These are phyloP conservation scores for Scutellaria baicalensis DNA, from an alignment of 257 asterid genomes.

Conservation along the genomic window DNA sequence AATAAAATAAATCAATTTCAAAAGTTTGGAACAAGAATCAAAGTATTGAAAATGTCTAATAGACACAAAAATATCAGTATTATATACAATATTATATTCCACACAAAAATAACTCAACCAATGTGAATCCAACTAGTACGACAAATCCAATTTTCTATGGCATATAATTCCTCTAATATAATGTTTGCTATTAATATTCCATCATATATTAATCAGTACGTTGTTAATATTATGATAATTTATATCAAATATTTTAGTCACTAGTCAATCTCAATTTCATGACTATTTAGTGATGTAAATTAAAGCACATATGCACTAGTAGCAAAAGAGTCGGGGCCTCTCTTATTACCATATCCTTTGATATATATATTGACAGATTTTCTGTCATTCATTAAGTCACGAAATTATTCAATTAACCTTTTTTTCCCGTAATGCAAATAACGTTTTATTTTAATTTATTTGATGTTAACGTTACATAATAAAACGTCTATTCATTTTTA, in stretches of 20 bases:
- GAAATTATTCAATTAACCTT: background rate
- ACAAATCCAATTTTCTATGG: no score
- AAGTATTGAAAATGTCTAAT: background rate
- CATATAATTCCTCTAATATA: no score
- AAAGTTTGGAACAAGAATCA: background rate
- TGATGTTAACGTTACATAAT: background rate
- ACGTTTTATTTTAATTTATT: background rate
- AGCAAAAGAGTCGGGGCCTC: conserved; percentile 4
- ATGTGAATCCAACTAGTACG: background rate
- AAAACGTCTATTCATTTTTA: no score
- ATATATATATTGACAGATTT: background rate
- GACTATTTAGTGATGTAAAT: no score
- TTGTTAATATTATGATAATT: no score
- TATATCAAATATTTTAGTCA: no score
- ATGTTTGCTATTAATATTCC: background rate
- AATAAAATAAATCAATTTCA: background rate
- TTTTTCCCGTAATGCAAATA: background rate
- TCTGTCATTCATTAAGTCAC: background rate
- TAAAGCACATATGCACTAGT: background rate
- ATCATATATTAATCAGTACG: no score
- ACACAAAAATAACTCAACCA: background rate
- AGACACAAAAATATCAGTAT: background rate
- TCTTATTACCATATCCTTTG: background rate
- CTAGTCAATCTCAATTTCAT: no score
- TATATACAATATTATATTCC: no score